These are phyloP conservation scores for Torulaspora maleeae DNA, from an alignment of 805 yeast species.

Conservation along the genomic window DNA sequence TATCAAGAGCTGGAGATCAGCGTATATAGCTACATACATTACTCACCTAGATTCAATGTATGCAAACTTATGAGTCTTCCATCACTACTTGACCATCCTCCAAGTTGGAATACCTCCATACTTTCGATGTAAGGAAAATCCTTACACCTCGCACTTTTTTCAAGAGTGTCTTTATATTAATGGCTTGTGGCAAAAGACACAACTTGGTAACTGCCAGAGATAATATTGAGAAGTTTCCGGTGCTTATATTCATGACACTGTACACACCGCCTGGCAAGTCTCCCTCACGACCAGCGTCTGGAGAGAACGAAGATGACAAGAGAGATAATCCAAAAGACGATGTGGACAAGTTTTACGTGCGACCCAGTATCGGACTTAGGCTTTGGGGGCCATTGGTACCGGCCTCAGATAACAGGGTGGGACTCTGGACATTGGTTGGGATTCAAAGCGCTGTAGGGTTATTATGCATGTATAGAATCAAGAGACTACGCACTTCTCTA, in stretches of 20 bases:
- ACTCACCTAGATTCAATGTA: not conserved
- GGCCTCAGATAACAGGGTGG: constrained; percentile 58
- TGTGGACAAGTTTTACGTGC: constrained; percentile 30
- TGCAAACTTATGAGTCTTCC: not conserved
- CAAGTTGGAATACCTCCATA: too few species aligned
- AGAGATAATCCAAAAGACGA: constrained; percentile 20
- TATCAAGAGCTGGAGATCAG: not conserved
- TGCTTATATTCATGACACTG: constrained; percentile 26
- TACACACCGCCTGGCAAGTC: constrained; percentile 33
- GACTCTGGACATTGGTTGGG: constrained; percentile 49
- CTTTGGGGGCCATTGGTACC: constrained; percentile 73
- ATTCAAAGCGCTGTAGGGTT: constrained; percentile 51
- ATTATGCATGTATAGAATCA: constrained; percentile 22
- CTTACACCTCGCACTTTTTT: constrained; percentile 3
- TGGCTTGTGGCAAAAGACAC: constrained; percentile 4
- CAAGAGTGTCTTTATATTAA: not conserved
- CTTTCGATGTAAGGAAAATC: not conserved
- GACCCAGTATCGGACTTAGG: constrained; percentile 57
- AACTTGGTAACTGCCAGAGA: not conserved
- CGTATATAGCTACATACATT: constrained; percentile 2
- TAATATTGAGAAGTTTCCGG: not conserved
- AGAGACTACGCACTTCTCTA: constrained; percentile 16
- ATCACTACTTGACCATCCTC: too few species aligned
- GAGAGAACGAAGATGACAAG: constrained; percentile 9
- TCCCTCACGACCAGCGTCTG: constrained; percentile 10